Conservation (phyloP, 176 grass and related monocot genomes). For the Aegilops tauschii region DNA sequence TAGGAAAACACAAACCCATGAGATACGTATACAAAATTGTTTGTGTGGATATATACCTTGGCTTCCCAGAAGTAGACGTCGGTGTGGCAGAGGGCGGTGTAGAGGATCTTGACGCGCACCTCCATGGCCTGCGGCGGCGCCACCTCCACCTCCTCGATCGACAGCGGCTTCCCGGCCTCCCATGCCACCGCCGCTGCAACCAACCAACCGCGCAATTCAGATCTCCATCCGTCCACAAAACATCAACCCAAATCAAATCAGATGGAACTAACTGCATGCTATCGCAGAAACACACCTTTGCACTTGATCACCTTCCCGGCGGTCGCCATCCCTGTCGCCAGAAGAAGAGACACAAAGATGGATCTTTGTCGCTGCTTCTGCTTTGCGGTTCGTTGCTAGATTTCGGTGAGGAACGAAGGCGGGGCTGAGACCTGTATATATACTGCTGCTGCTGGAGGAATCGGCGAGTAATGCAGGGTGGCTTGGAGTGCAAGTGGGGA, state of each 20-base stretch:
- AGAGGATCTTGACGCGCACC: slow-evolving; percentile 88
- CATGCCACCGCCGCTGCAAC: slow-evolving; percentile 70
- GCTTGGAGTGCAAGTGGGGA: background rate
- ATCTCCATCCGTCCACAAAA: no score
- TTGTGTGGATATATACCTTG: slow-evolving; percentile 33
- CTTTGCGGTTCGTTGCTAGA: background rate
- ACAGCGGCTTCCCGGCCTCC: slow-evolving; percentile 81
- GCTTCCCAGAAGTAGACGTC: slow-evolving; percentile 98
- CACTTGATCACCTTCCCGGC: slow-evolving; percentile 80
- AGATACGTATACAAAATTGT: background rate
- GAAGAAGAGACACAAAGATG: background rate
- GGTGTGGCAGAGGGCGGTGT: slow-evolving; percentile 79
- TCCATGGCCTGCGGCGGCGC: slow-evolving; percentile 86
- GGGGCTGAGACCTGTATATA: background rate
- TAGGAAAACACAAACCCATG: background rate
- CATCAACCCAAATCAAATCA: background rate
- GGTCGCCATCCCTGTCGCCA: slow-evolving; percentile 50
- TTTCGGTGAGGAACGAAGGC: background rate
- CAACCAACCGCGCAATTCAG: background rate
- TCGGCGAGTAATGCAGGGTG: background rate
- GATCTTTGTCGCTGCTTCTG: background rate
- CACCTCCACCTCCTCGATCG: slow-evolving; percentile 87
- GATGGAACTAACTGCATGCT: background rate
- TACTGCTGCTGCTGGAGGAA: background rate
- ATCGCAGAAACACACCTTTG: slow-evolving; percentile 33